phyloP scores from a whole-genome alignment of 1,284 basidiomycete species.

The Fistulinella cinereoalba region DNA sequence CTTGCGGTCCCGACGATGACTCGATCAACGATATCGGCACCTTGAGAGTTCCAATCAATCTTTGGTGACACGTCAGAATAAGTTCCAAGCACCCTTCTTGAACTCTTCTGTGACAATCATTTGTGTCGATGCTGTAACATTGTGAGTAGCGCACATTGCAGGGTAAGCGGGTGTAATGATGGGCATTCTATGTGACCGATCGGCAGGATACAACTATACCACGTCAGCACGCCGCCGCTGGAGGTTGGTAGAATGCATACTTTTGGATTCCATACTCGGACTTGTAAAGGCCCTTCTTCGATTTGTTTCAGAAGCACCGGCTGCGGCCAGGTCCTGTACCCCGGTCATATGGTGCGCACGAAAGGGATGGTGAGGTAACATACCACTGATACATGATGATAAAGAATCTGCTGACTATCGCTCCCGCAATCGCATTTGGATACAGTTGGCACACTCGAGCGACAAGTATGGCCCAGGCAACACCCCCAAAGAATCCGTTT shows the following conservation, averaged over 20 bases:
- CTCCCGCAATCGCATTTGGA: slow-evolving; percentile 91
- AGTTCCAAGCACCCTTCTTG: slow-evolving; percentile 65
- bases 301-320: slow-evolving; percentile 96
- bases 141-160: slow-evolving; percentile 99
- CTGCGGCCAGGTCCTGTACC: slow-evolving; percentile 89
- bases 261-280: slow-evolving; percentile 98
- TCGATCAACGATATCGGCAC: slow-evolving; percentile 90
- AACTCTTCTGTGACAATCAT: slow-evolving; percentile 97
- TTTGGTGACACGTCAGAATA: not conserved
- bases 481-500: slow-evolving; percentile 96
- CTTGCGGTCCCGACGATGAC: slow-evolving; percentile 82
- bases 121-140: slow-evolving; percentile 94
- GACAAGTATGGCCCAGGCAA: slow-evolving; percentile 98
- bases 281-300: slow-evolving; percentile 90
- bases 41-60: slow-evolving; percentile 39
- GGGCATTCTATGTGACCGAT: slow-evolving; percentile 97
- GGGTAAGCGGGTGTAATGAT: slow-evolving; percentile 99
- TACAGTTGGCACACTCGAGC: slow-evolving; percentile 99
- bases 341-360: slow-evolving; percentile 5
- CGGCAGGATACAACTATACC: slow-evolving; percentile 82
- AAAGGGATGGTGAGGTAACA: slow-evolving; percentile 24
- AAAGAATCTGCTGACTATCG: slow-evolving; percentile 96
- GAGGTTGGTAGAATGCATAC: slow-evolving; percentile 38
- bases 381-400: slow-evolving; percentile 97
- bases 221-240: not conserved